Percentiles rank a stretch among this genome's conserved stretches.
phyloP scores from a whole-genome alignment of 345 rosid genomes.

The Hibiscus tridactylites region DNA sequence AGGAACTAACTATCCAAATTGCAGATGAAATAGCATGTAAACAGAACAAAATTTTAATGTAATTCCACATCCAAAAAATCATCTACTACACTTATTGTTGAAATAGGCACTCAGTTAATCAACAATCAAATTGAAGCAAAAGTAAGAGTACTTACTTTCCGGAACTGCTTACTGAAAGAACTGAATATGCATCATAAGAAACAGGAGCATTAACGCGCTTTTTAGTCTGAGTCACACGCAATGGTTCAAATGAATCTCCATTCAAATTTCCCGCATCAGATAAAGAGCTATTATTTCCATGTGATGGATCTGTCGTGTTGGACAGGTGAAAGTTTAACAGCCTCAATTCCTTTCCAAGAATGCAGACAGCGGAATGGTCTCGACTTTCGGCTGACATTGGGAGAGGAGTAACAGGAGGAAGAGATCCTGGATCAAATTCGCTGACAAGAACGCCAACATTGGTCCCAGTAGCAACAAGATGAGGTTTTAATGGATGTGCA shows the following conservation, averaged over 20 bases:
- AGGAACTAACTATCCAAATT: not conserved
- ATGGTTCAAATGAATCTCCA: constrained; percentile 68
- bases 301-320: constrained; percentile 67
- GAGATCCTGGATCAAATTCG: constrained; percentile 87
- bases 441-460: constrained; percentile 87
- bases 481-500: constrained; percentile 96
- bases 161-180: constrained; percentile 92
- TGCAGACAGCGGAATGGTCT: constrained; percentile 87
- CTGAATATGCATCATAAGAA: constrained; percentile 90
- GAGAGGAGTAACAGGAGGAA: constrained; percentile 83
- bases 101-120: not conserved
- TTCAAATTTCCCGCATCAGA: constrained; percentile 70
- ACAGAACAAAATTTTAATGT: not conserved
- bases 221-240: constrained; percentile 76
- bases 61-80: constrained; percentile 5
- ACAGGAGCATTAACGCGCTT: constrained; percentile 87
- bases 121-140: not conserved
- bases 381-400: constrained; percentile 72
- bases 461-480: constrained; percentile 95
- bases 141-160: constrained; percentile 67
- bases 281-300: constrained; percentile 76
- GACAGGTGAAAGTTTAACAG: constrained; percentile 82
- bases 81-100: not conserved
- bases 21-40: not conserved
- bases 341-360: constrained; percentile 79